phyloP scores from a whole-genome alignment of 306 rosid genomes.

The Gastrolobium villosum region DNA sequence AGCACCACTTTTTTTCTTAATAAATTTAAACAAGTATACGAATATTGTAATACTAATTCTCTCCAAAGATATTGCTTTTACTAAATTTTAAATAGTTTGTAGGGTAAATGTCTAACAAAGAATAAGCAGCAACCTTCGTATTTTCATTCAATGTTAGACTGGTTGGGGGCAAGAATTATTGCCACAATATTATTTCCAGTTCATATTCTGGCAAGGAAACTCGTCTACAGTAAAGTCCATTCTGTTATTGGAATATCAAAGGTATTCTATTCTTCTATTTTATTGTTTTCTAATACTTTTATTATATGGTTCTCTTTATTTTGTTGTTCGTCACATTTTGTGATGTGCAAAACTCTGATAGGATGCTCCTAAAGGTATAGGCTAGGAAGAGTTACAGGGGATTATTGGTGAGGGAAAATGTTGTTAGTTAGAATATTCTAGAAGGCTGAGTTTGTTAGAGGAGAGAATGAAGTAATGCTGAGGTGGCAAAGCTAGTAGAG shows the following conservation, averaged over 20 bases:
- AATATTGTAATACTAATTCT: constrained; percentile 14
- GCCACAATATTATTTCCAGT: constrained; percentile 77
- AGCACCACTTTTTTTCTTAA: neutral
- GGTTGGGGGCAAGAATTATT: constrained; percentile 76
- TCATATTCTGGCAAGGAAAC: constrained; percentile 77
- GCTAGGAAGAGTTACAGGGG: no score
- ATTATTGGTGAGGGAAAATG: no score
- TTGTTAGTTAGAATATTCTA: no score
- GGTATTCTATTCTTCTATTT: constrained; percentile 50
- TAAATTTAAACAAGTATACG: neutral
- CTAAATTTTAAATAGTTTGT: constrained; percentile 46
- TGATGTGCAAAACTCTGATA: neutral
- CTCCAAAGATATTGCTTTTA: constrained; percentile 35
- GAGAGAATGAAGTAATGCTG: no score
- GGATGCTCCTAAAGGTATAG: no score
- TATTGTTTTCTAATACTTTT: neutral
- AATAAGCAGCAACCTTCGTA: constrained; percentile 61
- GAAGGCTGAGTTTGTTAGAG: no score
- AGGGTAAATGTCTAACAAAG: constrained; percentile 82
- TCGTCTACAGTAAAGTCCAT: constrained; percentile 80
- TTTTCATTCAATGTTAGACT: constrained; percentile 66
- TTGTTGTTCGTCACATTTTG: constrained; percentile 16
- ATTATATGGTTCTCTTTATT: constrained; percentile 7
- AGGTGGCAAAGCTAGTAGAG: no score
- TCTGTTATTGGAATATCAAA: constrained; percentile 81